Evolutionary conservation across 208 protist species (phyloP).

Genomic region (Endotrypanum monterogeii): DNA sequence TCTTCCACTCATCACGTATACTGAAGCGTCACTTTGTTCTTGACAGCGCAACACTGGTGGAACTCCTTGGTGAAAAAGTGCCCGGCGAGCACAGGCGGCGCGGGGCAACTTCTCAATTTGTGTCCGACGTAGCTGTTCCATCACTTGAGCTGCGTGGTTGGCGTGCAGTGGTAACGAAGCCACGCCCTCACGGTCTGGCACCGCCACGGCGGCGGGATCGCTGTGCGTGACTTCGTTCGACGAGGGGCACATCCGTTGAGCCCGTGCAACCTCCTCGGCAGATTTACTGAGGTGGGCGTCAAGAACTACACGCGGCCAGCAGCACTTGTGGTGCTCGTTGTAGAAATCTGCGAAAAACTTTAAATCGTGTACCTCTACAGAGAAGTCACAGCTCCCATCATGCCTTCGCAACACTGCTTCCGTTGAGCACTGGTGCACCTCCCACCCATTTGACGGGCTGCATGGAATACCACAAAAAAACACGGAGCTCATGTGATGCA

Average conservation of each 20-base stretch:
- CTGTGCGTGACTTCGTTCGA: neutral
- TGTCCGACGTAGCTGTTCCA: slow-evolving; percentile 15
- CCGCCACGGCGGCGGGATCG: neutral
- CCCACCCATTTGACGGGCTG: slow-evolving; percentile 19
- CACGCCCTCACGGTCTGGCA: neutral
- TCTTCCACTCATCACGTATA: slow-evolving; percentile 21
- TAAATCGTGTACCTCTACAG: slow-evolving; percentile 10
- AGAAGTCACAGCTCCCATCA: neutral
- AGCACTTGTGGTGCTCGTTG: slow-evolving; percentile 52
- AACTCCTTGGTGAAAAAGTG: slow-evolving; percentile 36
- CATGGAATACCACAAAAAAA: slow-evolving; percentile 27
- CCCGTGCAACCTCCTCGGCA: slow-evolving; percentile 1
- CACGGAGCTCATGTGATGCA: neutral
- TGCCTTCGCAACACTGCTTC: neutral
- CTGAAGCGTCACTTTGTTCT: slow-evolving; percentile 4
- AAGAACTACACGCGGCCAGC: slow-evolving; percentile 61
- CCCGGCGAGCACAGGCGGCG: slow-evolving; percentile 22
- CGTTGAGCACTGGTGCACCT: slow-evolving; percentile 3
- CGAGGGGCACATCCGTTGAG: neutral
- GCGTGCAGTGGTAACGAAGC: neutral
- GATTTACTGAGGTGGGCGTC: slow-evolving; percentile 29
- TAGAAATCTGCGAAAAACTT: slow-evolving; percentile 30
- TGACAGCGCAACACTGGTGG: slow-evolving; percentile 48
- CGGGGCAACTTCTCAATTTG: slow-evolving; percentile 34
- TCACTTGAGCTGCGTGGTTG: neutral